A percentile compares a stretch with the other conserved stretches of the same genome.
Evolutionary conservation across 1,284 basidiomycete genomes (phyloP).

Genomic region (Hypsizygus ulmarius): DNA sequence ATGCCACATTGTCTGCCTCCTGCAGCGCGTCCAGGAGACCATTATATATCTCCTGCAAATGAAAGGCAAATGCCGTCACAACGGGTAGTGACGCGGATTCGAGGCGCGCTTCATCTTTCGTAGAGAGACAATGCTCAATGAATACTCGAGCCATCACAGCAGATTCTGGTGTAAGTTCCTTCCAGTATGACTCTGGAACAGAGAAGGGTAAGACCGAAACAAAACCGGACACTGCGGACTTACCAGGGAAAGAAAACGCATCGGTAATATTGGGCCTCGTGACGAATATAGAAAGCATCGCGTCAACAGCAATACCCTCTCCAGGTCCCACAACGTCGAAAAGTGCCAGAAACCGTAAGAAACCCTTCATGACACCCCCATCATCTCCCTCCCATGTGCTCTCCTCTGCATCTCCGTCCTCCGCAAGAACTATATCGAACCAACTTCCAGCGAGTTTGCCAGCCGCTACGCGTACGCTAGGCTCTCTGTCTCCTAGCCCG

Average conservation of each 20-base stretch:
- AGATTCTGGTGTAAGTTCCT: constrained; percentile 73
- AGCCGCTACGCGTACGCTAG: constrained; percentile 77
- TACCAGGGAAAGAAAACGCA: constrained; percentile 70
- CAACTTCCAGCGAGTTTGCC: constrained; percentile 76
- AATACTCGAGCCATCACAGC: constrained; percentile 85
- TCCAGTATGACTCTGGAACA: constrained; percentile 72
- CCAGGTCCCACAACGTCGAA: constrained; percentile 50
- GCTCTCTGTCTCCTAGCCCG: constrained; percentile 88
- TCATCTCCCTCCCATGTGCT: constrained; percentile 47
- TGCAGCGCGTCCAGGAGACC: constrained; percentile 54
- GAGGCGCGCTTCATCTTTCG: constrained; percentile 64
- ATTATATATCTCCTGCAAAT: constrained; percentile 82
- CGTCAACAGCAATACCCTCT: constrained; percentile 44
- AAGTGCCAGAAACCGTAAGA: constrained; percentile 40
- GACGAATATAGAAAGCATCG: constrained; percentile 41
- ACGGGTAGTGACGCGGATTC: constrained; percentile 79
- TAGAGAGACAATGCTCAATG: constrained; percentile 73
- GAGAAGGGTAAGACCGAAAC: not conserved
- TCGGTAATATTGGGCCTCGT: constrained; percentile 47
- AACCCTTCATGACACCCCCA: constrained; percentile 42
- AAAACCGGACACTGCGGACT: constrained; percentile 22
- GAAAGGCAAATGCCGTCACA: constrained; percentile 86
- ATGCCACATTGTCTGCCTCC: constrained; percentile 37
- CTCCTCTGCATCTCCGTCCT: constrained; percentile 25
- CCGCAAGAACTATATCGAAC: constrained; percentile 58